phyloP scores from a whole-genome alignment of 179 eudicot species.

The Camellia oleifera region DNA sequence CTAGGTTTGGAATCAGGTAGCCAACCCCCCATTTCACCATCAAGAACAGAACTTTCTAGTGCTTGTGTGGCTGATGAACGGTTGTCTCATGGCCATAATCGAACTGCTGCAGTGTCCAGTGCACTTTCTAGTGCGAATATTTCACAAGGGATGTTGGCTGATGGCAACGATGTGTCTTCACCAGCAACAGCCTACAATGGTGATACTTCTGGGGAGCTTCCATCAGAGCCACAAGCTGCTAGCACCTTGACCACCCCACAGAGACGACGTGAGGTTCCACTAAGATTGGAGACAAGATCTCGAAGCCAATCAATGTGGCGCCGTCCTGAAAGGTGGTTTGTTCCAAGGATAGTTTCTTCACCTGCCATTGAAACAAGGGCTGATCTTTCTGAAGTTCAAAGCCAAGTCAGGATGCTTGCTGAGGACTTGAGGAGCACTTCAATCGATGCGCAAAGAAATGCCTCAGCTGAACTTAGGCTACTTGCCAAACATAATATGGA shows the following conservation, averaged over 20 bases:
- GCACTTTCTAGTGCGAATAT: slow-evolving; percentile 35
- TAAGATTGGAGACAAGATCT: slow-evolving; percentile 40
- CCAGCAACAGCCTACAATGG: slow-evolving; percentile 48
- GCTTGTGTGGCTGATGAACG: slow-evolving; percentile 34
- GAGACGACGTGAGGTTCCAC: slow-evolving; percentile 53
- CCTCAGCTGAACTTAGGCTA: slow-evolving; percentile 43
- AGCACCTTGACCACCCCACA: slow-evolving; percentile 34
- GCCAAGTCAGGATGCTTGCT: slow-evolving; percentile 38
- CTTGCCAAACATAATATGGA: slow-evolving; percentile 48
- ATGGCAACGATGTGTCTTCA: slow-evolving; percentile 43
- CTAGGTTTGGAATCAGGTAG: slow-evolving; percentile 41
- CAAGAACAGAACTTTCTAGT: slow-evolving; percentile 38
- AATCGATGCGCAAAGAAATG: slow-evolving; percentile 32
- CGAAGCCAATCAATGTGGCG: slow-evolving; percentile 40
- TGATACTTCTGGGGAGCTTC: slow-evolving; percentile 80
- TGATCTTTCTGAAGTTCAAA: slow-evolving; percentile 39
- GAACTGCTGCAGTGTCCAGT: slow-evolving; percentile 49
- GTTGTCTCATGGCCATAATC: slow-evolving; percentile 41
- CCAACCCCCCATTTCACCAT: slow-evolving; percentile 41
- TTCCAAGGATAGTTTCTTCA: slow-evolving; percentile 43
- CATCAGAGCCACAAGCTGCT: slow-evolving; percentile 46
- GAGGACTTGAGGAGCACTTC: slow-evolving; percentile 41
- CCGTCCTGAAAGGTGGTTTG: slow-evolving; percentile 40
- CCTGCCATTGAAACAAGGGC: slow-evolving; percentile 35
- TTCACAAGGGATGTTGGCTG: slow-evolving; percentile 46